Conservation (phyloP, 2,329 filamentous ascomycete genomes). For the Stagonosporopsis rhizophila region DNA sequence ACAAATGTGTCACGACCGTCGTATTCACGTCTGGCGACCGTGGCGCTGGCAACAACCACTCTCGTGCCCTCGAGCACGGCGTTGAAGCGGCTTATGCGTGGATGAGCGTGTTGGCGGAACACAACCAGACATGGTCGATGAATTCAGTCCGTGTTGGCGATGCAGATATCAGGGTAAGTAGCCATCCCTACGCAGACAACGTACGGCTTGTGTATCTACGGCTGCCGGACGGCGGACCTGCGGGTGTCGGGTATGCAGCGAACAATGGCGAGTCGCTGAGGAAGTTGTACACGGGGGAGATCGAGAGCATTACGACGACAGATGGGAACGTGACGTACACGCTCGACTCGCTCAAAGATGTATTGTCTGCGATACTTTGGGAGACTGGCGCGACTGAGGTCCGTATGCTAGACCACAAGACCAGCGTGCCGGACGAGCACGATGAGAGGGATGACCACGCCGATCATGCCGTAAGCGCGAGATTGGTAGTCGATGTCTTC, state of each 20-base stretch:
- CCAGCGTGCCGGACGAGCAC: constrained; percentile 17
- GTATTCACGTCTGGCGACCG: constrained; percentile 37
- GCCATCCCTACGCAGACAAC: constrained; percentile 18
- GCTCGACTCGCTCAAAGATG: constrained; percentile 25
- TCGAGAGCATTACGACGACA: constrained; percentile 26
- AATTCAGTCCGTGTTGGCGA: constrained; percentile 17
- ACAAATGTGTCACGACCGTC: constrained; percentile 36
- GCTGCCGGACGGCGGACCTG: constrained; percentile 32
- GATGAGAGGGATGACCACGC: constrained; percentile 32
- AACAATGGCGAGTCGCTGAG: constrained; percentile 27
- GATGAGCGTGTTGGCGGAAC: constrained; percentile 23
- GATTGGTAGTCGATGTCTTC: constrained; percentile 35
- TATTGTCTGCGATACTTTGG: constrained; percentile 26
- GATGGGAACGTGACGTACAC: constrained; percentile 32
- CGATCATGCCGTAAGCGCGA: constrained; percentile 37
- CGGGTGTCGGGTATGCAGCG: constrained; percentile 27
- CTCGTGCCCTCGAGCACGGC: constrained; percentile 28
- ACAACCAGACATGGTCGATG: constrained; percentile 16
- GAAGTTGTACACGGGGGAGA: constrained; percentile 29
- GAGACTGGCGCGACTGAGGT: constrained; percentile 26
- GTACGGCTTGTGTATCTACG: constrained; percentile 38
- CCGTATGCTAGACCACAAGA: constrained; percentile 32
- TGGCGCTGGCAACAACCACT: constrained; percentile 24
- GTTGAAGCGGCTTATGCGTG: constrained; percentile 32
- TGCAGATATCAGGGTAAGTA: constrained; percentile 19